Base-by-base conservation (phyloP, 805 yeast species). In the Kodamaea leandrae region DNA sequence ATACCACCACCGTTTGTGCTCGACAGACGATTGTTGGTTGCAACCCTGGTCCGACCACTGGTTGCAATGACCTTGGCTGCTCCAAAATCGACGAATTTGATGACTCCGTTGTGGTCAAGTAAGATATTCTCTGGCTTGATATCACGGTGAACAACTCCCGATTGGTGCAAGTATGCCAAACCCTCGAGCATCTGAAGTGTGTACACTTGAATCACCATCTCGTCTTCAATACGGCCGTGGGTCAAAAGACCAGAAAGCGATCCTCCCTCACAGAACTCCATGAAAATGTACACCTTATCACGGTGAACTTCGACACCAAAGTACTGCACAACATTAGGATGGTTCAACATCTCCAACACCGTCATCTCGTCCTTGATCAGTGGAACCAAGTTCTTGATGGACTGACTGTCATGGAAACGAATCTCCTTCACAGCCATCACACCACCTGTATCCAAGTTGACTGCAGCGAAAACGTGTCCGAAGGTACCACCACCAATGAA, bases 191-290 rank as follows among this genome's bases (percentile, higher is more conserved):
- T 79, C 59, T 93, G 97, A 43, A 91, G 64, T 0, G 96, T 80
- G 58, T 90, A 91, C 20, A 90, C 83, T 60, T 89, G 96, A 21
- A 88, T 82, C 6, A 93, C 93, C 61, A 86, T 75, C 58, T 93
- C 99, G 61, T 93, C 98, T 58, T 89, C 97, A 52, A 93, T 89
- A 45, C 97, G 71, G 7, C 99, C 98, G 58, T 89, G 93, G 43
- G 86, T 89, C 46, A 93, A 71, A 34, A 90, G 66, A 5, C 86
- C 79, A 0, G 96, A 88, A 43, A 93, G 69, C 0, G 98, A 90
- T 1, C 98, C 98, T 28, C 96, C 90, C 52, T 90, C 95, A 68
- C 99, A 93, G 64, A 78, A 90, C 63, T 93, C 99, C 99, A 93
- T 93, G 60, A 93, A 93, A 23, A 93, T 83, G 60, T 88, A 90